phyloP scores from a whole-genome alignment of 352 stramenopile genomes.

The Globisporangium paddicum region DNA sequence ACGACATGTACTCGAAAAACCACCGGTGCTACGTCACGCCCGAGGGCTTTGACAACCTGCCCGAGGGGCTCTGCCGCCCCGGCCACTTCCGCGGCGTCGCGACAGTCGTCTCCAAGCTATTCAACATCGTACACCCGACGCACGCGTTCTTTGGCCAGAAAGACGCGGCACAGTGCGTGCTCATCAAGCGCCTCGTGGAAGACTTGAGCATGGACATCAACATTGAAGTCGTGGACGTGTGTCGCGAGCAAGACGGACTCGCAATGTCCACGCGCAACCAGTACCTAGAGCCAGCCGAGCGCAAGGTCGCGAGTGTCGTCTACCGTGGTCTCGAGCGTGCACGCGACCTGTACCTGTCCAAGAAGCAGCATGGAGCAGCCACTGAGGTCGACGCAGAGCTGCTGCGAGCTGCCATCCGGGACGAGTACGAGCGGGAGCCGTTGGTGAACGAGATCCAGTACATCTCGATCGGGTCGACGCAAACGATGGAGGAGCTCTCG shows the following conservation, averaged over 20 bases:
- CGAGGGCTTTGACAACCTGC: constrained; percentile 92
- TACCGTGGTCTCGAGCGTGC: constrained; percentile 73
- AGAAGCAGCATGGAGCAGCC: constrained; percentile 14
- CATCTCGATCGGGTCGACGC: constrained; percentile 91
- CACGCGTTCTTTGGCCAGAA: constrained; percentile 99
- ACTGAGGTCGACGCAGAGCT: constrained; percentile 21
- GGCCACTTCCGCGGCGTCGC: constrained; percentile 98
- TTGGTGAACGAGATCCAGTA: constrained; percentile 95
- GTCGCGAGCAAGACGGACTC: constrained; percentile 94
- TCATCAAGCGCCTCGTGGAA: constrained; percentile 93
- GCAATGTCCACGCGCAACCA: constrained; percentile 98
- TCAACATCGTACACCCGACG: constrained; percentile 97
- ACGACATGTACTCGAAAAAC: constrained; percentile 88
- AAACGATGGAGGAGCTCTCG: constrained; percentile 93
- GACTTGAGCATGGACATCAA: constrained; percentile 96
- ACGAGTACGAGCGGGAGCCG: constrained; percentile 79
- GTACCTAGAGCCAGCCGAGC: constrained; percentile 92
- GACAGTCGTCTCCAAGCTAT: constrained; percentile 98
- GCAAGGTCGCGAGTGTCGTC: constrained; percentile 83
- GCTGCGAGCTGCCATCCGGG: constrained; percentile 38
- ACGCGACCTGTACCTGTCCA: constrained; percentile 31
- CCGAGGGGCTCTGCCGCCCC: constrained; percentile 90
- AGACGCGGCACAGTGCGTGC: constrained; percentile 96
- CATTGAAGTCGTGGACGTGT: constrained; percentile 90
- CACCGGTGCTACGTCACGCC: constrained; percentile 91